Conservation (phyloP, 2,329 filamentous ascomycete genomes). For the Capronia coronata region DNA sequence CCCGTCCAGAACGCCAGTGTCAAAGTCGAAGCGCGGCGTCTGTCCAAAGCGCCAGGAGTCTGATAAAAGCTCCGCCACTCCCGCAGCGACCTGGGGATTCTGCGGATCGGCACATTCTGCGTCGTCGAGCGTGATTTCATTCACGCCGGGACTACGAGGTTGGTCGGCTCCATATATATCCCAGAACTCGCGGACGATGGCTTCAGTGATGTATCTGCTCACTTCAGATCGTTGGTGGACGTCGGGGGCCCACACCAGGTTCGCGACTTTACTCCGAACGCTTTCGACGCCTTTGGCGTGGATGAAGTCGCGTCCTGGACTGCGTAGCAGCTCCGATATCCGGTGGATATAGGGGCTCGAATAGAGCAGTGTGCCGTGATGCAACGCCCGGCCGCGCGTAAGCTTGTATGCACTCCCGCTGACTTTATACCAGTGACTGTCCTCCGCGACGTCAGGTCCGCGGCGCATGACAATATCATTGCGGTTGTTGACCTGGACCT, state of each 20-base stretch:
- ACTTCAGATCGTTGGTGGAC: conserved; percentile 1
- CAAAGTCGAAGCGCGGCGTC: conserved; percentile 26
- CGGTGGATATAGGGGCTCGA: conserved; percentile 64
- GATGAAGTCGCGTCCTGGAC: conserved; percentile 71
- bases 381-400: conserved; percentile 70
- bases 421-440: conserved; percentile 59
- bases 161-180: conserved; percentile 13
- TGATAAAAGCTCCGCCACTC: conserved; percentile 22
- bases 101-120: conserved; percentile 6
- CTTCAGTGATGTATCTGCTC: conserved; percentile 12
- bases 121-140: conserved; percentile 17
- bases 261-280: conserved; percentile 75
- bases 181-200: conserved; percentile 20
- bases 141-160: not conserved
- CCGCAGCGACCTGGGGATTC: conserved; percentile 15
- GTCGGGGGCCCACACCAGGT: conserved; percentile 48
- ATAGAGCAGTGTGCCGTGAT: conserved; percentile 88
- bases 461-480: conserved; percentile 83
- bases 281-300: conserved; percentile 83
- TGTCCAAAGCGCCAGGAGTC: conserved; percentile 25
- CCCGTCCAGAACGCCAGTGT: conserved; percentile 14
- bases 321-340: conserved; percentile 65
- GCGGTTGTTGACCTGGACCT: conserved; percentile 72
- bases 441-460: conserved; percentile 14
- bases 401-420: conserved; percentile 95